These are phyloP conservation scores for Bertia moriformis DNA, from an alignment of 2,329 filamentous ascomycete species.

Conservation along the genomic window DNA sequence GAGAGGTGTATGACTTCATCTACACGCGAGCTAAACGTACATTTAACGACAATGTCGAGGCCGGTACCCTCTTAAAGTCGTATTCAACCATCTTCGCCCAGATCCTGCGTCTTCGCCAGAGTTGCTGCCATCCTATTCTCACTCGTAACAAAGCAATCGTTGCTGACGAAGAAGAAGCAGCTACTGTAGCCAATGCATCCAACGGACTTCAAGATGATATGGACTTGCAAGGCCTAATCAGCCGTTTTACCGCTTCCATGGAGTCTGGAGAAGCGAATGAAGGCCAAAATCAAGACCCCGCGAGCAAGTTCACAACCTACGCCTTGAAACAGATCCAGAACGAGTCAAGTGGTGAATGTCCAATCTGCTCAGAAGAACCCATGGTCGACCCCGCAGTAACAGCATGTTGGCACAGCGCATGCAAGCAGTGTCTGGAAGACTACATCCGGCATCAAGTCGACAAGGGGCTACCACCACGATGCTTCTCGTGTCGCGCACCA, in stretches of 20 bases:
- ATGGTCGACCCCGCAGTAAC: conserved; percentile 93
- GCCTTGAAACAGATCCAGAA: conserved; percentile 83
- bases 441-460: conserved; percentile 79
- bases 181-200: conserved; percentile 60
- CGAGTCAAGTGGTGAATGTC: conserved; percentile 78
- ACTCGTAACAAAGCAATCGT: conserved; percentile 75
- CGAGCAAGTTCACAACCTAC: conserved; percentile 67
- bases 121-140: conserved; percentile 83
- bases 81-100: conserved; percentile 97
- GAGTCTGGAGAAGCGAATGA: conserved; percentile 34
- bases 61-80: conserved; percentile 83
- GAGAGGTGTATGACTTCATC: conserved; percentile 85
- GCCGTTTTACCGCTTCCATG: conserved; percentile 62
- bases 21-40: conserved; percentile 69
- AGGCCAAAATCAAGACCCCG: conserved; percentile 20
- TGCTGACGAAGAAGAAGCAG: conserved; percentile 75
- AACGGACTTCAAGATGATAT: conserved; percentile 86
- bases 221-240: conserved; percentile 77
- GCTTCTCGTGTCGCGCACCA: conserved; percentile 77
- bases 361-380: conserved; percentile 85
- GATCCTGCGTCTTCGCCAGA: conserved; percentile 79
- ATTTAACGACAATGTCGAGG: conserved; percentile 75
- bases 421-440: conserved; percentile 79
- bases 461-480: conserved; percentile 61
- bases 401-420: conserved; percentile 93